Evolutionary conservation across 1,284 basidiomycete genomes (phyloP).

Genomic region (Sporisorium scitamineum): DNA sequence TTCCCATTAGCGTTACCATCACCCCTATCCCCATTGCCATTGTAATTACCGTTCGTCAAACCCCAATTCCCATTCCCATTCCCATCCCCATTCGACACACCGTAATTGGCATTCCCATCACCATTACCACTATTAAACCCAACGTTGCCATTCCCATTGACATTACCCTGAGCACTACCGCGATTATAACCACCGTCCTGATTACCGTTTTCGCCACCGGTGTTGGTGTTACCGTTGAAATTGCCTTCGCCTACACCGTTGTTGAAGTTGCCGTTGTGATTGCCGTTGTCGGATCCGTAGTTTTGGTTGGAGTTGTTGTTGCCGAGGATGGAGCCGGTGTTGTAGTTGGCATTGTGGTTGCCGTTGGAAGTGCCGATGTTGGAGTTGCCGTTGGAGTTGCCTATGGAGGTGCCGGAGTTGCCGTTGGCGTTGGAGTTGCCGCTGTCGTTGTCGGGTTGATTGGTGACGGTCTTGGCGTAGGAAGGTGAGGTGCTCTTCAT

Average conservation of each 20-base stretch:
- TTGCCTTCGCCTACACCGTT: slow-evolving; percentile 13
- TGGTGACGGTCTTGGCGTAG: background rate
- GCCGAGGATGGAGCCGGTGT: slow-evolving; percentile 8
- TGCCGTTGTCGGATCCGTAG: slow-evolving; percentile 8
- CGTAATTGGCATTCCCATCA: background rate
- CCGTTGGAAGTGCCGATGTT: slow-evolving; percentile 7
- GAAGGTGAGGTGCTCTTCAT: background rate
- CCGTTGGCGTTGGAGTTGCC: slow-evolving; percentile 9
- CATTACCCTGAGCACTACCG: background rate
- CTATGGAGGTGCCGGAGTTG: background rate
- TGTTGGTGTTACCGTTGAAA: slow-evolving; percentile 5
- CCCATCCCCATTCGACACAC: background rate
- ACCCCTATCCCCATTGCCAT: slow-evolving; percentile 9
- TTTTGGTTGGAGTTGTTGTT: slow-evolving; percentile 20
- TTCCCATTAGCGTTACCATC: slow-evolving; percentile 9
- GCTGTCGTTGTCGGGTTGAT: background rate
- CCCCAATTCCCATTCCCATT: slow-evolving; percentile 2
- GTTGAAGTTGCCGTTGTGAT: slow-evolving; percentile 19
- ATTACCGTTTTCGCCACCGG: slow-evolving; percentile 1
- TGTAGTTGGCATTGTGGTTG: slow-evolving; percentile 11
- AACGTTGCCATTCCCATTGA: background rate
- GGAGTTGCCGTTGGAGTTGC: slow-evolving; percentile 1
- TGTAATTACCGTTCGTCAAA: slow-evolving; percentile 5
- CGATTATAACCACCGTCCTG: background rate
- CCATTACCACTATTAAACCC: background rate